Conservation (phyloP, 768 basidiomycete species). For the Filobasidium floriforme region DNA sequence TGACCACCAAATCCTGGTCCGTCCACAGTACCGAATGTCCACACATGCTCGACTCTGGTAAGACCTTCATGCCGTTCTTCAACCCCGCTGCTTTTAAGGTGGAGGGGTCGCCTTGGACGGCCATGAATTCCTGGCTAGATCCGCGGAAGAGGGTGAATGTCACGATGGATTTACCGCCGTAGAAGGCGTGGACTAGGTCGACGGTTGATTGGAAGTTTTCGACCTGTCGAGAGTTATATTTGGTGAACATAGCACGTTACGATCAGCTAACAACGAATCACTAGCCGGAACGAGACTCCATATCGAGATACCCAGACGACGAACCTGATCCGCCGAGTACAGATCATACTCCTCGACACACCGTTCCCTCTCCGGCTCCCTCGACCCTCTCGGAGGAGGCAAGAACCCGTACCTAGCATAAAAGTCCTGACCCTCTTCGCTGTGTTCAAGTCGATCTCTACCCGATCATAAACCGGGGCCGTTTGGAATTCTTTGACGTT, state of each 20-base stretch:
- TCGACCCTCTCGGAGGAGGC: conserved; percentile 10
- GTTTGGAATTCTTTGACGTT: background rate
- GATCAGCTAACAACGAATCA: too few species aligned
- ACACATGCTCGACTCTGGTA: conserved; percentile 13
- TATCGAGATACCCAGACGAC: background rate
- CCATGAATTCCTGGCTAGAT: conserved; percentile 9
- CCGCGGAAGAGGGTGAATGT: conserved; percentile 13
- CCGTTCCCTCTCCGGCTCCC: conserved; percentile 9
- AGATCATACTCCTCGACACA: conserved; percentile 14
- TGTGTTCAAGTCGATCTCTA: conserved; percentile 22
- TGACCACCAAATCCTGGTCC: background rate
- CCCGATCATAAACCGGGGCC: conserved; percentile 16
- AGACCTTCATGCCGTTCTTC: conserved; percentile 1
- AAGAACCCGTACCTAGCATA: conserved; percentile 11
- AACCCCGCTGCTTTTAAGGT: background rate
- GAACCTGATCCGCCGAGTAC: conserved; percentile 7
- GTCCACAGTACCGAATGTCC: conserved; percentile 13
- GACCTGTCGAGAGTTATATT: background rate
- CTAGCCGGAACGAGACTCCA: background rate
- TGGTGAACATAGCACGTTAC: background rate
- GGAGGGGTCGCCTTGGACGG: background rate
- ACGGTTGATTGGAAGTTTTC: conserved; percentile 9
- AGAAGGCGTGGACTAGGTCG: conserved; percentile 8
- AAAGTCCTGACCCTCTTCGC: conserved; percentile 7
- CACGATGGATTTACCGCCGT: conserved; percentile 6